Base-by-base conservation (phyloP, 228 moss, liverwort and hornwort genomes). In the Sphagnum magellanicum region DNA sequence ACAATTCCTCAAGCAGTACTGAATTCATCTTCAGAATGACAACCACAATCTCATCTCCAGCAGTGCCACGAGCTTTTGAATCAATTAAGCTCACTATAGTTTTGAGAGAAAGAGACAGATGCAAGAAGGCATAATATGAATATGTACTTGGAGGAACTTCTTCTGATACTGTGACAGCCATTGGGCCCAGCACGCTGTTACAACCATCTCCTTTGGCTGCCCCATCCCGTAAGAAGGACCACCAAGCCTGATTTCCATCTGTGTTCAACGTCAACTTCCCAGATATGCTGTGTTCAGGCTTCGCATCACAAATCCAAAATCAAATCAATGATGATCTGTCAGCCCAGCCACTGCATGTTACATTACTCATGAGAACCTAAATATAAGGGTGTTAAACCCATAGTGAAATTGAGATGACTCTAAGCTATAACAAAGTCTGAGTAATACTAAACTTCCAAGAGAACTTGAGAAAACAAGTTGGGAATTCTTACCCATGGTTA, bases 131-230 rank as follows among this genome's bases (percentile, higher is more conserved):
- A 55, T 55, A 55, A 1, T 12, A 48, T 4, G 53, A 68, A 53
- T 52, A 52, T 62, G 62, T 78, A 78, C 78, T 78, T 60, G 78
- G 78, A 67, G 90, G 87, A 32, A 91, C 91, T 89, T 91, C 91
- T 76, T 91, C 91, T n/a, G 91, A 91, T 13, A 91, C 79, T 65
- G 89, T 79, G 60, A 81, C 70, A 50, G 89, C 84, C 61, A 87
- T 72, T 14, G 84, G 89, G 55, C 91, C 91, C 66, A 75, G 66
- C 51, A 75, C 58, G 5, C 7, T 75, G 49, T 71, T 78, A 76
- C 89, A 91, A 63, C 81, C 84, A 69, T 87, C 84, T 10, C 74
- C 82, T 16, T 79, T 64, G 50, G 79, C 68, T 14, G 74, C 74
- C 68, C 73, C 68, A 57, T 76, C 74, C 16, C 89, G 79, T 63